Evolutionary conservation across 768 basidiomycete genomes (phyloP).

Genomic region (Auriculariales sp.): DNA sequence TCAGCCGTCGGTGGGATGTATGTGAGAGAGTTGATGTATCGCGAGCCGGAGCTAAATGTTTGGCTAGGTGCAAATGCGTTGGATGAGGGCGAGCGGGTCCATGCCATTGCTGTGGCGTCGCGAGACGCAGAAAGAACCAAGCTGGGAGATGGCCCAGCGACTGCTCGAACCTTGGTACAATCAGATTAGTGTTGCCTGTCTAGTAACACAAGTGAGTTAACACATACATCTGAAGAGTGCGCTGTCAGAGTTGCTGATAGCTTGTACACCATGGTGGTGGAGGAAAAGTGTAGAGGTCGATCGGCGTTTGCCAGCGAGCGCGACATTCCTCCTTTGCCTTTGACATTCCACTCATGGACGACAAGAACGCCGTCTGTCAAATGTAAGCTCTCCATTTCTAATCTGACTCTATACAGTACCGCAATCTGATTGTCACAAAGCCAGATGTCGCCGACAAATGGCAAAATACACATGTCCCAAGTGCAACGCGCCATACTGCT

Average conservation of each 20-base stretch:
- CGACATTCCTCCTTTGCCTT: background rate
- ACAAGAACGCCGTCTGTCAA: background rate
- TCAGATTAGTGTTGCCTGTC: conserved; percentile 6
- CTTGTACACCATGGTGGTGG: conserved; percentile 47
- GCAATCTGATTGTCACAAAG: background rate
- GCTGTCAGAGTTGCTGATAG: conserved; percentile 56
- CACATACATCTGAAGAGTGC: conserved; percentile 63
- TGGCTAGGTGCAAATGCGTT: conserved; percentile 38
- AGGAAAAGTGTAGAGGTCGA: background rate
- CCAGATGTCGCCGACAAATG: conserved; percentile 60
- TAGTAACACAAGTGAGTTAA: no score
- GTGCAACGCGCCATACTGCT: conserved; percentile 74
- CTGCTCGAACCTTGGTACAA: conserved; percentile 56
- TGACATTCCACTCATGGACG: background rate
- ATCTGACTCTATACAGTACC: background rate
- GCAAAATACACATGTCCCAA: conserved; percentile 70
- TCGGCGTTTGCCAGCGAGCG: background rate
- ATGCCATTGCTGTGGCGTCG: conserved; percentile 80
- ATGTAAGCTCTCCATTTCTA: background rate
- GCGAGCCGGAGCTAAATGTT: conserved; percentile 48
- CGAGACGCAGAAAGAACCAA: conserved; percentile 83
- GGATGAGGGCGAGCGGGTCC: conserved; percentile 41
- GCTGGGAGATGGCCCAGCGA: conserved; percentile 60
- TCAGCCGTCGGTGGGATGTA: conserved; percentile 57
- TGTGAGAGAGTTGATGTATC: conserved; percentile 70